These are phyloP conservation scores for Musa beccarii DNA, from an alignment of 176 grass and related monocot species.

Conservation along the genomic window DNA sequence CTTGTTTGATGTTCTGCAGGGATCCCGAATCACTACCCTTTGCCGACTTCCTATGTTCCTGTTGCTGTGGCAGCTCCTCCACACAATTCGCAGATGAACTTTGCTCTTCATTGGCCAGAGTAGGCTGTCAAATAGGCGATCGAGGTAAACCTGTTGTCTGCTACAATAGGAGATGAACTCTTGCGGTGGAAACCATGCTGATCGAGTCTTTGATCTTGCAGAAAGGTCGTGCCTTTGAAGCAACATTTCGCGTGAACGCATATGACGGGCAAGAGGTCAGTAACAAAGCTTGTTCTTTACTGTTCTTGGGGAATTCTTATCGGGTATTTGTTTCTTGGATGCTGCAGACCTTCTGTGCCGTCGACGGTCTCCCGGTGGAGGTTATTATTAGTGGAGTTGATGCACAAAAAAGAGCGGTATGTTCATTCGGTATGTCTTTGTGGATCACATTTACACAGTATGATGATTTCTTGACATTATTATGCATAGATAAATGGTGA, in stretches of 20 bases:
- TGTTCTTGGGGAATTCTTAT: background rate
- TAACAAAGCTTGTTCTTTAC: conserved; percentile 2
- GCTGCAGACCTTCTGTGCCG: conserved; percentile 80
- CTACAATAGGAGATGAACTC: conserved; percentile 1
- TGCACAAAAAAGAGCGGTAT: conserved; percentile 90
- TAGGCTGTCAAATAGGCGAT: conserved; percentile 49
- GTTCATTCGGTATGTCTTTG: background rate
- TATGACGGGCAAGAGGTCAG: conserved; percentile 72
- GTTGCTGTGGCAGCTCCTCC: background rate
- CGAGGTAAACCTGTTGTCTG: conserved; percentile 41
- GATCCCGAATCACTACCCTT: conserved; percentile 41
- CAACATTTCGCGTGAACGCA: conserved; percentile 68
- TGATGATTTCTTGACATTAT: conserved; percentile 12
- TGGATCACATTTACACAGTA: too few species aligned
- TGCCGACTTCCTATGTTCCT: conserved; percentile 28
- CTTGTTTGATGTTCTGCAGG: conserved; percentile 5
- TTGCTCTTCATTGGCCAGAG: conserved; percentile 57
- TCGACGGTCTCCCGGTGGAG: conserved; percentile 59
- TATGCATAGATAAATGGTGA: conserved; percentile 76
- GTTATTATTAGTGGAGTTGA: conserved; percentile 59
- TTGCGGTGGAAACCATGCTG: background rate
- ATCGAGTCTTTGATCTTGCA: conserved; percentile 22
- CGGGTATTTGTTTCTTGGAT: conserved; percentile 7
- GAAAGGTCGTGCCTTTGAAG: conserved; percentile 60
- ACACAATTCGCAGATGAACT: conserved; percentile 28